Base-by-base conservation (phyloP, 2,329 filamentous ascomycete species). In the Periconia digitata region DNA sequence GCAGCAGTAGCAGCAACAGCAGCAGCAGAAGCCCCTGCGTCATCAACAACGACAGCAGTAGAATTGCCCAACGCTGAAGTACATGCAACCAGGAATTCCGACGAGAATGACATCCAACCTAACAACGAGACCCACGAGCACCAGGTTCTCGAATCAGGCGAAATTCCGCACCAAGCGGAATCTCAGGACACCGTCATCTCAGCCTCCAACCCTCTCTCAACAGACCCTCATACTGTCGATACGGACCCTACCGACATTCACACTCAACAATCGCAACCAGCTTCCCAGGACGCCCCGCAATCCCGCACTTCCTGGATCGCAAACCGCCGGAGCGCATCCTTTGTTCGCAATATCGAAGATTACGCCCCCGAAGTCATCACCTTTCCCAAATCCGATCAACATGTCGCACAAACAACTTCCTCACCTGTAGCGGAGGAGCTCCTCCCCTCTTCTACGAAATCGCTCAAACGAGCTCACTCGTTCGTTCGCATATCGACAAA, bases 401-500 rank as follows among this genome's bases (percentile, higher is more conserved):
- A 57, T 23, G 37, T 32, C 8, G n/a, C 38, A 24, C 38, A 40
- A 16, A 7, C 35, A 10, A 17, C 12, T 6, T 12, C 35, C n/a
- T 32, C 22, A 18, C 42, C 42, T 8, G 24, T 39, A 7, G 35
- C 17, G 29, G 27, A 49, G 38, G 13, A 21, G 16, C 48, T 15
- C 54, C 54, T 80, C 81, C 85, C 59, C 73, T 80, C 63, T 78
- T 81, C 64, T 76, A 74, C 44, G 60, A 77, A 54, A 29, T 48
- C 69, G 2, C 47, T 73, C 24, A 71, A 70, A 52, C 69, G 70
- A 48, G 55, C 63, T 6, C 66, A 72, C 35, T 81, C 81, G 41
- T 80, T 82, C 22, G 80, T 95, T 48, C 85, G 90, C 41, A 79
- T 96, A 22, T 90, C 89, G 1, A 84, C 94, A 63, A 94, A 90